Conservation (phyloP, 176 grass and related monocot genomes). For the Miscanthus lutarioriparius region DNA sequence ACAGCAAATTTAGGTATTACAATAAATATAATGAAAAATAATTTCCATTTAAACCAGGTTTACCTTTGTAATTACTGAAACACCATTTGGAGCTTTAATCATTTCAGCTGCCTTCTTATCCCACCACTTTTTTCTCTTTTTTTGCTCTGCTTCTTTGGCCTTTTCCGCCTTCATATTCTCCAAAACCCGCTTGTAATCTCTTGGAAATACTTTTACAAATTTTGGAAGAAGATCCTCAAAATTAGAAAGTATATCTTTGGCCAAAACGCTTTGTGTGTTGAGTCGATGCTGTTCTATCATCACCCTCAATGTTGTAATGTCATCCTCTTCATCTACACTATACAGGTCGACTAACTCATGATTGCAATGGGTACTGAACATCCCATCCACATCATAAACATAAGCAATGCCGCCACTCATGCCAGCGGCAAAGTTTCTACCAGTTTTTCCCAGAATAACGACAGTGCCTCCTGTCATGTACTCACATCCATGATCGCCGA, state of each 20-base stretch:
- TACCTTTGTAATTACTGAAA: conserved; percentile 43
- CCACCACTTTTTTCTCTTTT: conserved; percentile 32
- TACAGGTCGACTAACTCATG: conserved; percentile 59
- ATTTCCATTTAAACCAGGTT: conserved; percentile 11
- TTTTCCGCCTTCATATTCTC: conserved; percentile 41
- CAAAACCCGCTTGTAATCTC: conserved; percentile 65
- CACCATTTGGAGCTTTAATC: conserved; percentile 39
- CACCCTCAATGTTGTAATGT: conserved; percentile 49
- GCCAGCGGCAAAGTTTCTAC: conserved; percentile 69
- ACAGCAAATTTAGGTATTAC: background rate
- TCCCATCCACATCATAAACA: conserved; percentile 64
- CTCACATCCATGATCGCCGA: conserved; percentile 77
- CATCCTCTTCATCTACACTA: conserved; percentile 55
- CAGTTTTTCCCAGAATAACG: conserved; percentile 71
- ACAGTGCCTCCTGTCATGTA: conserved; percentile 74
- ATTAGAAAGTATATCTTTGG: conserved; percentile 52
- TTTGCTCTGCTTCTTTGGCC: conserved; percentile 16
- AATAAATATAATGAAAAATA: background rate
- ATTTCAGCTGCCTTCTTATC: conserved; percentile 37
- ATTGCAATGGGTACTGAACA: conserved; percentile 53
- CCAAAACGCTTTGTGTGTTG: conserved; percentile 48
- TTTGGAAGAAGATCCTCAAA: conserved; percentile 50
- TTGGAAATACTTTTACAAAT: conserved; percentile 69
- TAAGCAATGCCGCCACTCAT: conserved; percentile 73
- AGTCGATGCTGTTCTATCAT: conserved; percentile 68